These are phyloP conservation scores for Phytopythium vexans DNA, from an alignment of 352 stramenopile species.

Conservation along the genomic window DNA sequence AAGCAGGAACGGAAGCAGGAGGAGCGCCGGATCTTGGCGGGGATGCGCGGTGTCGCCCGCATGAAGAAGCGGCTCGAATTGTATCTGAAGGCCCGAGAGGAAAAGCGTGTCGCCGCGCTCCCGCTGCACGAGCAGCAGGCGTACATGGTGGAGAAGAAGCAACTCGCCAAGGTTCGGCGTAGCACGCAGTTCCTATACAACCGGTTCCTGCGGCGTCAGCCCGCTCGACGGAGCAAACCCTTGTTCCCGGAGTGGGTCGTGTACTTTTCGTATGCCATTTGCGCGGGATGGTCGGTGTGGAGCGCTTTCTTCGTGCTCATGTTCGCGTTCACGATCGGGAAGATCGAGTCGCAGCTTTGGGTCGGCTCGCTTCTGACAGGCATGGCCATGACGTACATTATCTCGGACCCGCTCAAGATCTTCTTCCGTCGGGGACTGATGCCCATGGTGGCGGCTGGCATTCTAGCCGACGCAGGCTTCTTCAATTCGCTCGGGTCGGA, in stretches of 20 bases:
- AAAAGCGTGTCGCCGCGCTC: constrained; percentile 31
- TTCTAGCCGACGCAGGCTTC: constrained; percentile 50
- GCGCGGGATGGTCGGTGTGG: constrained; percentile 48
- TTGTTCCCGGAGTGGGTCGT: constrained; percentile 75
- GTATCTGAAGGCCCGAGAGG: constrained; percentile 37
- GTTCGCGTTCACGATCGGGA: constrained; percentile 63
- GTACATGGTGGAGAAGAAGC: constrained; percentile 56
- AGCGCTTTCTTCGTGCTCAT: constrained; percentile 67
- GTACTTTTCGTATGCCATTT: constrained; percentile 66
- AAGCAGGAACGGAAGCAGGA: constrained; percentile 35
- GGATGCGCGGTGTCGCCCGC: constrained; percentile 39
- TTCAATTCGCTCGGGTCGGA: constrained; percentile 51
- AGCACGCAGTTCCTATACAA: constrained; percentile 74
- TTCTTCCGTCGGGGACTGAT: constrained; percentile 73
- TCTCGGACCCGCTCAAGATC: constrained; percentile 67
- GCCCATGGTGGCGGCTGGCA: constrained; percentile 49
- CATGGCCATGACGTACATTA: constrained; percentile 50
- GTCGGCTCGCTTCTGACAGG: constrained; percentile 53
- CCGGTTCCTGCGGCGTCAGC: constrained; percentile 51
- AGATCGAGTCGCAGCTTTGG: constrained; percentile 60
- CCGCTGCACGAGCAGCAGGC: constrained; percentile 57
- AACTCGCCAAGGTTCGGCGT: constrained; percentile 59
- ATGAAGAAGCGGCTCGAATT: constrained; percentile 60
- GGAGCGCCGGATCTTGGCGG: constrained; percentile 35
- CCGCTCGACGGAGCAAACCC: constrained; percentile 41